Base-by-base conservation (phyloP, 2,329 filamentous ascomycete genomes). In the Atkinsonella hypoxylon region DNA sequence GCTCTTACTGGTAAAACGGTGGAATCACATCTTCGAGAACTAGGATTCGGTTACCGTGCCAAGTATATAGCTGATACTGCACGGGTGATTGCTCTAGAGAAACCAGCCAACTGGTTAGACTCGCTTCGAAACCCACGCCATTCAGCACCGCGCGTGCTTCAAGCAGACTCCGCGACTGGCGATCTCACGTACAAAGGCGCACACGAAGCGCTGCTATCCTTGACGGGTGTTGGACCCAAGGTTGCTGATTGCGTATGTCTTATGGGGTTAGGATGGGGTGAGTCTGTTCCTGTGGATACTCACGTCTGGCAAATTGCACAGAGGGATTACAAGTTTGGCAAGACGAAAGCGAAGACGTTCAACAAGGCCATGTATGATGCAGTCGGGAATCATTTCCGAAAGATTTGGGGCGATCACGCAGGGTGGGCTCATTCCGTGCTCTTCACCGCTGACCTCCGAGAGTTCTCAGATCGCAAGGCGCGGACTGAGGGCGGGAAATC, bases 271-370 rank as follows among this genome's bases (percentile, higher is more conserved):
- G 91, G 90, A 30, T 98, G 94, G 91, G 86, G 86, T 32, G 91
- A 97, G 67, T 83, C 90, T 2, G 90, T 98, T 1, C 93, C 93
- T 0, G 87, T 98, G 32, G 93, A 98, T 66, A 98, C 94, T 1
- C 94, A 98, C 68, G 89, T 98, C 12, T 97, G 90, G 91, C 90
- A 97, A 71, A 97, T 98, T 62, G 94, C 93, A 0, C 88, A 94
- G 65, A 78, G 93, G 49, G 93, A 98, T 66, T 98, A 98, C 70
- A 89, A 84, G 53, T 95, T 98, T 60, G 87, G 88, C 7, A 91
- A 88, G 62, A 81, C 80, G 9, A 93, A 90, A 62, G 86, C 68
- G 54, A 91, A 89, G 62, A 91, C 88, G 45, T 75, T 98, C 55
- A 96, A 85, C 13, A 94, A 94, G 62, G 79, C 77, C 40, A 90